These are phyloP conservation scores for Mortierella hygrophila DNA, from an alignment of 192 early-diverging fungal genomes.

Conservation along the genomic window DNA sequence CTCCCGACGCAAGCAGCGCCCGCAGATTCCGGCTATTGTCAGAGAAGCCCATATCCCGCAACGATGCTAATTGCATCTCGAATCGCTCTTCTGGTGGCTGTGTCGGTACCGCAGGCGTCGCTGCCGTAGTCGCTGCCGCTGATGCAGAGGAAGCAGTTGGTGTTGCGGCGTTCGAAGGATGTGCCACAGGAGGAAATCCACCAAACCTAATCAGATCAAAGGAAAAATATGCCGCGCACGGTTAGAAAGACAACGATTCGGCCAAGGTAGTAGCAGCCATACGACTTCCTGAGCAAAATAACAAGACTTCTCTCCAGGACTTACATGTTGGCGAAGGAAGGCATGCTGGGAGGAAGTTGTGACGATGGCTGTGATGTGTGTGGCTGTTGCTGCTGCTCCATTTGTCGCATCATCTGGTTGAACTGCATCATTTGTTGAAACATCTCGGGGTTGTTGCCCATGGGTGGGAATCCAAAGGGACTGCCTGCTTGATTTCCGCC, in stretches of 20 bases:
- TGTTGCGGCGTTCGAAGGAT: background rate
- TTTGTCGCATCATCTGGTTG: constrained; percentile 54
- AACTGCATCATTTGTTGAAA: constrained; percentile 58
- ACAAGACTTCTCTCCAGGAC: background rate
- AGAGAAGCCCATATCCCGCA: constrained; percentile 96
- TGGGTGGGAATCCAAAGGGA: constrained; percentile 36
- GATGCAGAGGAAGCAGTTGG: constrained; percentile 5
- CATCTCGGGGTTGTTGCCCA: constrained; percentile 54
- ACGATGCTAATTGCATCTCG: constrained; percentile 73
- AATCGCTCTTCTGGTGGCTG: constrained; percentile 73
- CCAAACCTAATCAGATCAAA: constrained; percentile 13
- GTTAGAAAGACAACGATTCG: background rate
- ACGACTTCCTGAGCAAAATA: background rate
- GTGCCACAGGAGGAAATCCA: constrained; percentile 16
- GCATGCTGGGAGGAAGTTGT: constrained; percentile 6
- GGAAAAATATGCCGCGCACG: background rate
- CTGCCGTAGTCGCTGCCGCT: background rate
- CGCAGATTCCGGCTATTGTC: constrained; percentile 88
- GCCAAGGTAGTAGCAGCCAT: background rate
- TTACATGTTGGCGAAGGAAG: constrained; percentile 40
- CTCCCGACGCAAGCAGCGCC: constrained; percentile 86
- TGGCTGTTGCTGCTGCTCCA: constrained; percentile 41
- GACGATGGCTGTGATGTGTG: constrained; percentile 5
- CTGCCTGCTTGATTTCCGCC: constrained; percentile 12
- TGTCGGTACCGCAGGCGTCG: constrained; percentile 21